phyloP scores from a whole-genome alignment of 2,329 filamentous ascomycete genomes.

The Colletotrichum theobromicola region DNA sequence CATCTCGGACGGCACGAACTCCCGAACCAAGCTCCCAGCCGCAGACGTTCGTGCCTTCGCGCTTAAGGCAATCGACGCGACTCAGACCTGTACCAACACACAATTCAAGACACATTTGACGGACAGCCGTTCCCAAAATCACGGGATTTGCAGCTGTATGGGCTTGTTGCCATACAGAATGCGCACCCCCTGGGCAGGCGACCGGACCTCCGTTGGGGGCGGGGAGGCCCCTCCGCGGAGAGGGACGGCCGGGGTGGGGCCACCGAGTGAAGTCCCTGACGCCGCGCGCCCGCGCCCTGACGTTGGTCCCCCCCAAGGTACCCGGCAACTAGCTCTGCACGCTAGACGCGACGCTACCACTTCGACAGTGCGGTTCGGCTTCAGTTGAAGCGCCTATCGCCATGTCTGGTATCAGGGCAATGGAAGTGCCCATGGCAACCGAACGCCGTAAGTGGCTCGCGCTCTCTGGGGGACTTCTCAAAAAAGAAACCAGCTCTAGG shows the following conservation, averaged over 20 bases:
- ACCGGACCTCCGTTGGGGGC: constrained; percentile 20
- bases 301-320: neutral
- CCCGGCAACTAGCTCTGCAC: neutral
- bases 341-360: constrained; percentile 9
- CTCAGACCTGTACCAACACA: too few relatives aligned
- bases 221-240: neutral
- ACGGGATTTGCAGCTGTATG: neutral
- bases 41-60: constrained; percentile 1
- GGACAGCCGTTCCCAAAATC: neutral
- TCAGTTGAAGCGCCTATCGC: neutral
- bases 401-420: neutral
- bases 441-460: neutral
- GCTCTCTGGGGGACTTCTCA: neutral
- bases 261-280: neutral
- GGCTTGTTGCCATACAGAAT: neutral
- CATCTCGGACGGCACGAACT: neutral
- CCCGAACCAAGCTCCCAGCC: neutral
- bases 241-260: neutral
- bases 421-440: neutral
- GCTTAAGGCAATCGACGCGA: neutral
- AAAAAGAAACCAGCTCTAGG: neutral
- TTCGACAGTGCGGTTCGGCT: neutral
- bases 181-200: neutral
- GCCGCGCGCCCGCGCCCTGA: constrained; percentile 17
- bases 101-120: neutral